Percentiles rank a stretch among this genome's conserved stretches.
Evolutionary conservation across 2,329 filamentous ascomycete genomes (phyloP).

Genomic region (Penicillium thymicola): DNA sequence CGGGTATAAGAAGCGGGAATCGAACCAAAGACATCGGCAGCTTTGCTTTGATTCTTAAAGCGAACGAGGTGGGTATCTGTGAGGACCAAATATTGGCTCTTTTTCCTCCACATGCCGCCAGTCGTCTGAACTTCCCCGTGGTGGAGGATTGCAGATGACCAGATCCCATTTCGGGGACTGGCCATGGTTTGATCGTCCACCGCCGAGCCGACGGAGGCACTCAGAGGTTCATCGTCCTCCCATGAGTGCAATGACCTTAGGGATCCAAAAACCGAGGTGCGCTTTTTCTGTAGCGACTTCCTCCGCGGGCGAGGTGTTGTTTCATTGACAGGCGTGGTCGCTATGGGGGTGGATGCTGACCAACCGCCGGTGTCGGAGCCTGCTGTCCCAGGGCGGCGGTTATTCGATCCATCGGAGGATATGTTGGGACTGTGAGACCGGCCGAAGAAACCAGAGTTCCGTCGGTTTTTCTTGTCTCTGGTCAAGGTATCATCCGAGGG

Average conservation of each 20-base stretch:
- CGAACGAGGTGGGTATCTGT: slow-evolving; percentile 66
- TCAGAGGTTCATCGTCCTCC: slow-evolving; percentile 51
- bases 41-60: slow-evolving; percentile 66
- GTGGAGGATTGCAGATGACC: slow-evolving; percentile 53
- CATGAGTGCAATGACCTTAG: slow-evolving; percentile 52
- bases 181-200: slow-evolving; percentile 46
- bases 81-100: slow-evolving; percentile 68
- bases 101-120: slow-evolving; percentile 67
- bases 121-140: slow-evolving; percentile 70
- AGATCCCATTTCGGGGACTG: slow-evolving; percentile 37
- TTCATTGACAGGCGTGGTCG: slow-evolving; percentile 23
- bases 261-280: slow-evolving; percentile 59
- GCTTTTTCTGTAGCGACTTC: slow-evolving; percentile 46
- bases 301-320: slow-evolving; percentile 35
- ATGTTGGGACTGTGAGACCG: slow-evolving; percentile 24
- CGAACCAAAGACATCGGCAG: slow-evolving; percentile 59
- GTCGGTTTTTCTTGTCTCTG: slow-evolving; percentile 35
- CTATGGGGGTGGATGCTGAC: slow-evolving; percentile 12
- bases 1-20: slow-evolving; percentile 44
- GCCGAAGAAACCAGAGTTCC: slow-evolving; percentile 41
- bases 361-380: slow-evolving; percentile 26
- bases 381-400: slow-evolving; percentile 29
- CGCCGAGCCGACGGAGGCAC: slow-evolving; percentile 51
- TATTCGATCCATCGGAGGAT: slow-evolving; percentile 28
- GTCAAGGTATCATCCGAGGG: slow-evolving; percentile 37